Evolutionary conservation across 2,329 filamentous ascomycete species (phyloP), one percentile per base, ranked within the genome.

Genomic region (Alternaria rosae): DNA sequence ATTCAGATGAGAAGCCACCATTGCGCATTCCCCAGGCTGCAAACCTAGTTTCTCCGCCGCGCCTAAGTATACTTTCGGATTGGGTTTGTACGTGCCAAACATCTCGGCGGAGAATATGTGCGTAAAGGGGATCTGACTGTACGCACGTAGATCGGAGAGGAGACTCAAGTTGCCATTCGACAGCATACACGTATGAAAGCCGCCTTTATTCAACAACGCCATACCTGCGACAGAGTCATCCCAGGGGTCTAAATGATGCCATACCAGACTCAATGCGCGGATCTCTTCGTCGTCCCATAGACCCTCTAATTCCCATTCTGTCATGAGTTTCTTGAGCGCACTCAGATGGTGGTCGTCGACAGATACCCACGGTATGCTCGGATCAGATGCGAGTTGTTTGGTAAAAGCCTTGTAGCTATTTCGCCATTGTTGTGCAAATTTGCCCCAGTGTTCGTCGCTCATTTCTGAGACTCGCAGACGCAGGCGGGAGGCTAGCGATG

Each of bases 71-170:
- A 90, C 88, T 54, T 77, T 82, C 8, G 87, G 85, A 62, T 87
- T 84, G 1, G 92, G 92, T 82, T 95, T 95, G 77, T 94, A 95
- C 0, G 87, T 88, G 45, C 83, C 81, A 73, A 94, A 94, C 65
- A 89, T 85, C 78, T 91, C 91, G 0, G 88, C 87, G 9, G 88
- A 91, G 61, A 90, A 82, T 41, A 93, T 70, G 56, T 83, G 79
- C 21, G 83, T 82, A 70, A 93, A 94, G 0, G 84, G 85, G 53
- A 94, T 83, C 5, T 79, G 77, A 2, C 86, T 89, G 69, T 87
- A 83, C 53, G 79, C 73, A 52, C 86, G 79, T 51, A 95, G 83
- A 73, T 94, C 92, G 3, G 80, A 74, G 44, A 94, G 82, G n/a
- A 94, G 81, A 2, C 83, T 25, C 11, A 83, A 74, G 74, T 94